Base-by-base conservation (phyloP, 345 rosid species). In the Hevea brasiliensis region DNA sequence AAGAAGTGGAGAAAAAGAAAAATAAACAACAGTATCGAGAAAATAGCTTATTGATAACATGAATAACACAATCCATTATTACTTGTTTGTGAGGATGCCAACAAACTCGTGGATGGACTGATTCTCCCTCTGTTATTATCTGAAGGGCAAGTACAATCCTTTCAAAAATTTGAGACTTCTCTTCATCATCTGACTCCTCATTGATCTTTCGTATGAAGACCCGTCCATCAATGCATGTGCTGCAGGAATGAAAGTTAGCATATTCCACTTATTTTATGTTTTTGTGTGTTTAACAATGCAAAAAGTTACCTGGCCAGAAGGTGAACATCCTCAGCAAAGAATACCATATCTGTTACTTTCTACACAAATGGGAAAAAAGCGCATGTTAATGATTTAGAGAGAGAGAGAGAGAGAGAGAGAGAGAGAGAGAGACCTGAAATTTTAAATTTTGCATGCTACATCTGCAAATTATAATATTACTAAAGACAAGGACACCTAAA, bases 51-150 rank as follows among this genome's bases (percentile, higher is more conserved):
- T 62, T 24, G 64, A 57, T 41, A n/a, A 44, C 21, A 40, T 13
- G 27, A 57, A 51, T 41, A n/a, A 32, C 40, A 53, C 54, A 51
- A 53, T 53, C 15, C 27, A 70, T n/a, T 32, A 65, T 68, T 87
- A 92, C 99, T 82, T 91, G 97, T 75, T 89, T 95, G 88, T 91
- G 90, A 74, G 86, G 86, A 75, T 95, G 98, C 99, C 99, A 95
- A 80, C 97, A 95, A 61, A 92, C 85, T 59, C 89, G 88, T 23
- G 99, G 98, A 77, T 89, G 92, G 61, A 76, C 79, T 47, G 80
- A 66, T 58, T 89, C 89, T 55, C 69, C 87, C 68, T 87, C 85
- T 62, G 85, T 85, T 45, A 72, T 55, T 65, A 95, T 85, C 72
- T 91, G 94, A 81, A 91, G 80, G 63, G 97, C 91, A 76, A 85